Percentiles rank a stretch among this genome's conserved stretches.
phyloP scores from a whole-genome alignment of 176 grass and related monocot genomes.

The Phoenix roebelenii region DNA sequence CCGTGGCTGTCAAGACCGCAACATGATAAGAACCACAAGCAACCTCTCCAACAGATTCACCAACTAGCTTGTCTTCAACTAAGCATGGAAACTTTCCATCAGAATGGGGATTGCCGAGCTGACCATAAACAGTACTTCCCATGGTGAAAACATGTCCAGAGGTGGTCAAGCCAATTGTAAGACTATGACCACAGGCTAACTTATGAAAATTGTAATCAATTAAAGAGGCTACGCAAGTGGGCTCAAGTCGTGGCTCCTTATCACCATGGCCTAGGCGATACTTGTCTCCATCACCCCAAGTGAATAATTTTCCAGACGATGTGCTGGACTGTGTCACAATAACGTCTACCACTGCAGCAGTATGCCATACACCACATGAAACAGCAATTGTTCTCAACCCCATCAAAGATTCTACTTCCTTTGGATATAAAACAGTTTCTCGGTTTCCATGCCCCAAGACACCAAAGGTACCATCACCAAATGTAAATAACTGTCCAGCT shows the following conservation, averaged over 20 bases:
- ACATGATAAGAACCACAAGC: conserved; percentile 84
- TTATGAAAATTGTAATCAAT: conserved; percentile 97
- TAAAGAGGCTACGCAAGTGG: conserved; percentile 77
- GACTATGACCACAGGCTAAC: conserved; percentile 85
- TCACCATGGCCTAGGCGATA: conserved; percentile 91
- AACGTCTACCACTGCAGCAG: conserved; percentile 84
- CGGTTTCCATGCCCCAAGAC: conserved; percentile 84
- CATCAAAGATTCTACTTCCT: conserved; percentile 83
- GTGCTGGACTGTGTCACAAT: conserved; percentile 79
- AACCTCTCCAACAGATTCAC: conserved; percentile 68
- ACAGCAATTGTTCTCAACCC: conserved; percentile 80
- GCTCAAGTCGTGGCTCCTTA: conserved; percentile 60
- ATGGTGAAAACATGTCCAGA: conserved; percentile 87
- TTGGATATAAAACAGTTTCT: conserved; percentile 52
- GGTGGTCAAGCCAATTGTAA: conserved; percentile 84
- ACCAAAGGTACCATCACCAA: conserved; percentile 97
- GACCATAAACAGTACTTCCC: conserved; percentile 84
- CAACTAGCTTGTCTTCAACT: conserved; percentile 65
- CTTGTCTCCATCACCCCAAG: conserved; percentile 97
- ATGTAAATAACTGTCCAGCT: conserved; percentile 74
- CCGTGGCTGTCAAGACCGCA: conserved; percentile 58
- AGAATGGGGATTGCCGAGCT: conserved; percentile 79
- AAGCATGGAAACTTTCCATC: conserved; percentile 78
- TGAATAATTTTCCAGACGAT: conserved; percentile 92
- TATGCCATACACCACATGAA: conserved; percentile 97